Percentiles rank a stretch among this genome's conserved stretches.
Evolutionary conservation across 139 green algal species (phyloP).

Genomic region (Chlamydomonas urium): DNA sequence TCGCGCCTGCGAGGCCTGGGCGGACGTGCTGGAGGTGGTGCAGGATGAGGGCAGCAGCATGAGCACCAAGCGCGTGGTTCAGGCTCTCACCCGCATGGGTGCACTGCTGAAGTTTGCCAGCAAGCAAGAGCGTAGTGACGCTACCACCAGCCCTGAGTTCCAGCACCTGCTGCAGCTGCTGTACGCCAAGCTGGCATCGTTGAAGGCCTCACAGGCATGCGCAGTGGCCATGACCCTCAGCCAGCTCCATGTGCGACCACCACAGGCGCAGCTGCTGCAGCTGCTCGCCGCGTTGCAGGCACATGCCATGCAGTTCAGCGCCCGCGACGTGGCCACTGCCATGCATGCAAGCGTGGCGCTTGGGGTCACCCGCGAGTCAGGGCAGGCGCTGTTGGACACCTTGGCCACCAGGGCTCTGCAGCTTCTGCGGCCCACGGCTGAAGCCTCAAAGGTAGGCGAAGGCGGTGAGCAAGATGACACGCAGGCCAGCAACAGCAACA

Average conservation of each 20-base stretch:
- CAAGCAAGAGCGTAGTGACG: background rate
- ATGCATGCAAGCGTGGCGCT: too few species aligned
- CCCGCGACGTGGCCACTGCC: too few species aligned
- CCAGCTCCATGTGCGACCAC: background rate
- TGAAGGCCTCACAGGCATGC: conserved; percentile 10
- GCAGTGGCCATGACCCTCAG: background rate
- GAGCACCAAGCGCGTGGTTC: conserved; percentile 13
- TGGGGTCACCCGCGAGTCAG: too few species aligned
- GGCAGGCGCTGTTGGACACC: too few species aligned
- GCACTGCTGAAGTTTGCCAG: background rate
- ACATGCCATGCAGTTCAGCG: too few species aligned
- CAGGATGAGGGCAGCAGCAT: conserved; percentile 18
- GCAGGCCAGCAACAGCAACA: too few species aligned
- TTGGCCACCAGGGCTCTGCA: too few species aligned
- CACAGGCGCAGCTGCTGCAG: background rate
- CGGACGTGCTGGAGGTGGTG: conserved; percentile 30
- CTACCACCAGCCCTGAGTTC: background rate
- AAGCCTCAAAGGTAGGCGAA: too few species aligned
- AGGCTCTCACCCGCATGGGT: background rate
- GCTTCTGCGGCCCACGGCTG: too few species aligned
- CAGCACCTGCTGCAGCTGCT: background rate
- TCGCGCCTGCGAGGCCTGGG: conserved; percentile 27
- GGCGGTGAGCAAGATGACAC: too few species aligned
- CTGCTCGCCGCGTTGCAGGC: background rate
- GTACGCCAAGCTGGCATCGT: background rate